These are phyloP conservation scores for Colletotrichum liriopes DNA, from an alignment of 2,329 filamentous ascomycete species.

Conservation along the genomic window DNA sequence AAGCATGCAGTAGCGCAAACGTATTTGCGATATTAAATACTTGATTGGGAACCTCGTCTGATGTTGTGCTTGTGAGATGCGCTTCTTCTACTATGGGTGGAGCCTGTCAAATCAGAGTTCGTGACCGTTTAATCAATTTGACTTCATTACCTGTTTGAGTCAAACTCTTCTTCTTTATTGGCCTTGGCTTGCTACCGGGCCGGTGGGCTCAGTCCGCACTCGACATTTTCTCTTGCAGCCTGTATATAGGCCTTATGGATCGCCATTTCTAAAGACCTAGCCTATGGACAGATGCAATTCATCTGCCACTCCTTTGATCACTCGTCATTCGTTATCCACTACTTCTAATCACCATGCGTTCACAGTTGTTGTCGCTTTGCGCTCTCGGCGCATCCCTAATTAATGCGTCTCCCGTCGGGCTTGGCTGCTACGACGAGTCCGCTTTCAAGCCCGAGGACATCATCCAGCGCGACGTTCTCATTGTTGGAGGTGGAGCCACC, in stretches of 20 bases:
- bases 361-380: conserved; percentile 23
- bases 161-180: conserved; percentile 4
- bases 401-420: conserved; percentile 16
- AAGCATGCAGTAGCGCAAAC: no score
- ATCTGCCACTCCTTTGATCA: conserved; percentile 16
- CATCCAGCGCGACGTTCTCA: conserved; percentile 59
- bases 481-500: conserved; percentile 68
- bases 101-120: not conserved
- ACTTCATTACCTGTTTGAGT: conserved; percentile 33
- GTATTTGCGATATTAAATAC: no score
- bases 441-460: conserved; percentile 39
- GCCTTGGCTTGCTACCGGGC: conserved; percentile 15
- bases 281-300: not conserved
- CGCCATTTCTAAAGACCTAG: not conserved
- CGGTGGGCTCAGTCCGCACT: not conserved
- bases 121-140: conserved; percentile 30
- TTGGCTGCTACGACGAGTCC: conserved; percentile 37
- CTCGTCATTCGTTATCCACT: conserved; percentile 15
- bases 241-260: conserved; percentile 27
- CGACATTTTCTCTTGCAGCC: conserved; percentile 2
- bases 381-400: conserved; percentile 32
- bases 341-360: not conserved
- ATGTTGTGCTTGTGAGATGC: no score
- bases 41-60: not conserved
- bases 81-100: not conserved